Percentiles rank a stretch among this genome's conserved stretches.
These are phyloP conservation scores for Leccinum barrowsii DNA, from an alignment of 768 basidiomycete species.

Conservation along the genomic window DNA sequence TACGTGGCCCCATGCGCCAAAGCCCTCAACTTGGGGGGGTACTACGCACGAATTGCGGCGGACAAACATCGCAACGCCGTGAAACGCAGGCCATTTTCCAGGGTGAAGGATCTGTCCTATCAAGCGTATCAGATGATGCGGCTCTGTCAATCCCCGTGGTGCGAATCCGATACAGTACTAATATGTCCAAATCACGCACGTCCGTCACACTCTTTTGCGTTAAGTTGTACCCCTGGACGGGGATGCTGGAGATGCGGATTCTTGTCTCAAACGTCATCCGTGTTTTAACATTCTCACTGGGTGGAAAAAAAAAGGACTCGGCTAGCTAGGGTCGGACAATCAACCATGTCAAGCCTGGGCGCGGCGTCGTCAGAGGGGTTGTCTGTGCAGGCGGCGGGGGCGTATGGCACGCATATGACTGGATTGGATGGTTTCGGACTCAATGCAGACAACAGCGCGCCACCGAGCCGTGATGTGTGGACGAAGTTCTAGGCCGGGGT, in stretches of 20 bases:
- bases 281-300: background rate
- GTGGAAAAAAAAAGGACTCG: background rate
- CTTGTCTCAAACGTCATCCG: background rate
- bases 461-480: background rate
- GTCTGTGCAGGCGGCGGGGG: background rate
- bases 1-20: background rate
- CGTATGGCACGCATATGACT: slow-evolving; percentile 1
- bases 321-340: slow-evolving; percentile 1
- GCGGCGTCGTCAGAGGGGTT: slow-evolving; percentile 1
- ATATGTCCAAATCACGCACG: slow-evolving; percentile 3
- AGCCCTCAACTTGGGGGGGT: background rate
- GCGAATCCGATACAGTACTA: slow-evolving; percentile 10
- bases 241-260: background rate
- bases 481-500: slow-evolving; percentile 23
- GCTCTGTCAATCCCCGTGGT: slow-evolving; percentile 11
- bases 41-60: background rate
- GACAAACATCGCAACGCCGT: slow-evolving; percentile 18
- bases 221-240: background rate
- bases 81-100: slow-evolving; percentile 16
- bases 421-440: slow-evolving; percentile 7
- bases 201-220: slow-evolving; percentile 3
- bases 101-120: slow-evolving; percentile 17
- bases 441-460: background rate
- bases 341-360: background rate
- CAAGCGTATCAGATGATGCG: slow-evolving; percentile 27